Conservation (phyloP, 148 eudicot genomes). For the Amaranthus palmeri region DNA sequence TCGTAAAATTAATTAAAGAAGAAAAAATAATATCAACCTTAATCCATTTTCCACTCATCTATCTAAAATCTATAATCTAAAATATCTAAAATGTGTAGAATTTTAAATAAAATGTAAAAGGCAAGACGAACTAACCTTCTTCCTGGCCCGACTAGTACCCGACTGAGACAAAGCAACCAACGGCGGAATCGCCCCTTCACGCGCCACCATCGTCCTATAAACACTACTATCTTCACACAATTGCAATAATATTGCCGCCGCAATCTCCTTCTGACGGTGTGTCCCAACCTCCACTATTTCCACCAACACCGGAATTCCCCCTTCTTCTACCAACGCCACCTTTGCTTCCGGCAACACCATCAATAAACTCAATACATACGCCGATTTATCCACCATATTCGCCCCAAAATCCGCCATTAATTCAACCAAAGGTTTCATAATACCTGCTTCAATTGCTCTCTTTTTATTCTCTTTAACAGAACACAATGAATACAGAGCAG, state of each 20-base stretch:
- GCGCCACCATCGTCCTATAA: conserved; percentile 77
- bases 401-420: conserved; percentile 84
- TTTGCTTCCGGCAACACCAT: conserved; percentile 47
- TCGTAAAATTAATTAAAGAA: no score
- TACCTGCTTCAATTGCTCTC: conserved; percentile 66
- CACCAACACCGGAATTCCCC: conserved; percentile 78
- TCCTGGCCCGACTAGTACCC: conserved; percentile 74
- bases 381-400: conserved; percentile 86
- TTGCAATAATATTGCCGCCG: conserved; percentile 58
- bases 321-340: conserved; percentile 69
- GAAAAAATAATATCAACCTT: no score
- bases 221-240: conserved; percentile 61
- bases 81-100: not conserved
- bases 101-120: not conserved
- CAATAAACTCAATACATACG: conserved; percentile 58
- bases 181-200: conserved; percentile 93
- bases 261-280: conserved; percentile 79
- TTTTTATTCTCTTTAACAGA: conserved; percentile 64
- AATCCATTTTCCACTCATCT: no score
- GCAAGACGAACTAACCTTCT: conserved; percentile 46
- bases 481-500: conserved; percentile 70
- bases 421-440: conserved; percentile 74
- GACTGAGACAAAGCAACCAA: conserved; percentile 78
- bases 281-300: conserved; percentile 77
- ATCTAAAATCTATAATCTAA: no score